These are phyloP conservation scores for Asterophora lycoperdoides DNA, from an alignment of 768 basidiomycete species.

Conservation along the genomic window DNA sequence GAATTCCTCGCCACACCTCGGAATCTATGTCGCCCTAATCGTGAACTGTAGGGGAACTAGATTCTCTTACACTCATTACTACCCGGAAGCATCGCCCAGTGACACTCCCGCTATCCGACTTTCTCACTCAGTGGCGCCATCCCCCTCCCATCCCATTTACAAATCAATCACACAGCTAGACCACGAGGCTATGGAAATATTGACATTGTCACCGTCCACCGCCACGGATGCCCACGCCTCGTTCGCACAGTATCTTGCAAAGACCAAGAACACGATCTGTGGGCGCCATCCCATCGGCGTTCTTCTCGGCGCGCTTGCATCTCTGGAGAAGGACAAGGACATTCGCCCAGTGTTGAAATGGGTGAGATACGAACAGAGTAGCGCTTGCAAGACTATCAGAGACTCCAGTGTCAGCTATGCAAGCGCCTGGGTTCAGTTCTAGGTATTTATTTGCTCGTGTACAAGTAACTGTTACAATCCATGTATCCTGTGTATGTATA, in stretches of 20 bases:
- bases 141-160: conserved; percentile 63
- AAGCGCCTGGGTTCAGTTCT: conserved; percentile 77
- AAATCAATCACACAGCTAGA: conserved; percentile 81
- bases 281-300: conserved; percentile 96
- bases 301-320: conserved; percentile 70
- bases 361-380: conserved; percentile 94
- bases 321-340: conserved; percentile 42
- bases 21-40: not conserved
- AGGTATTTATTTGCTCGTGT: conserved; percentile 13
- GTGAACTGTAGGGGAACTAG: conserved; percentile 56
- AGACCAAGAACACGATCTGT: conserved; percentile 94
- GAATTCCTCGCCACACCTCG: conserved; percentile 12
- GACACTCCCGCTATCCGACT: conserved; percentile 45
- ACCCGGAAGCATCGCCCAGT: conserved; percentile 55
- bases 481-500: not conserved
- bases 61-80: conserved; percentile 87
- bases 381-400: conserved; percentile 54
- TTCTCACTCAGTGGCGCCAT: conserved; percentile 38
- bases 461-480: conserved; percentile 3
- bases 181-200: conserved; percentile 76
- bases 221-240: conserved; percentile 51
- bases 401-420: conserved; percentile 98
- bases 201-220: conserved; percentile 53
- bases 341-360: conserved; percentile 54
- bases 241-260: conserved; percentile 64